Base-by-base conservation (phyloP, 2,329 filamentous ascomycete species). In the Gaeumannomyces tritici region DNA sequence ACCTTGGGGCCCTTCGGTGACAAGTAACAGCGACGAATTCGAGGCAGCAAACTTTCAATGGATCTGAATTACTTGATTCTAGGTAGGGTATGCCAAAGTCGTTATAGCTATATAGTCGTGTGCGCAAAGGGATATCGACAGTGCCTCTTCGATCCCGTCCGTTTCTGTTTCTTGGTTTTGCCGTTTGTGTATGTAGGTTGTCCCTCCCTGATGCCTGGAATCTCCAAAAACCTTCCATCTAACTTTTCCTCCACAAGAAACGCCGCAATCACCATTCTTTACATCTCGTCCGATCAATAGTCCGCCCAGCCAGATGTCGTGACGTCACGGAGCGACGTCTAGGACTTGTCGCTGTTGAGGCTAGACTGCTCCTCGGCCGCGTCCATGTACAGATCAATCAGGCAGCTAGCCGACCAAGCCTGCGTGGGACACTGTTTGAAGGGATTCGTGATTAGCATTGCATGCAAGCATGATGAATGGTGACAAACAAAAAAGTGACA, bases 331-430 rank as follows among this genome's bases (percentile, higher is more conserved):
- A 9, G 7, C 21, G 24, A 42, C 4, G 13, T n/a, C 42, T 51
- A 51, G 21, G 42, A 51, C 42, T 51, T 51, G 2, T 21, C 42
- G 13, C n/a, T n/a, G 42, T 51, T 51, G 42, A 51, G 21, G 9
- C 42, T 18, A 24, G 42, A 51, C 67, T 82, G 79, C 68, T 80
- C 80, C 66, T 83, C 82, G 29, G 83, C 81, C 24, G 91, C 93
- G 73, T 99, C 95, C 80, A 96, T 93, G 77, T 96, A 99, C 66
- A 99, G 76, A 77, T 99, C 95, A 70, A 99, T 90, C 71, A 99
- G 80, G 73, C 95, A 98, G 27, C 91, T 89, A 33, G 95, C 90
- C 61, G 92, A 97, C 95, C 95, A 99, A 61, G 95, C 89, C 75
- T 99, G 95, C 0, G 95, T 97, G 29, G 95, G 95, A 61, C 89